Evolutionary conservation across 306 rosid genomes (phyloP).

Genomic region (Hippophae rhamnoides): DNA sequence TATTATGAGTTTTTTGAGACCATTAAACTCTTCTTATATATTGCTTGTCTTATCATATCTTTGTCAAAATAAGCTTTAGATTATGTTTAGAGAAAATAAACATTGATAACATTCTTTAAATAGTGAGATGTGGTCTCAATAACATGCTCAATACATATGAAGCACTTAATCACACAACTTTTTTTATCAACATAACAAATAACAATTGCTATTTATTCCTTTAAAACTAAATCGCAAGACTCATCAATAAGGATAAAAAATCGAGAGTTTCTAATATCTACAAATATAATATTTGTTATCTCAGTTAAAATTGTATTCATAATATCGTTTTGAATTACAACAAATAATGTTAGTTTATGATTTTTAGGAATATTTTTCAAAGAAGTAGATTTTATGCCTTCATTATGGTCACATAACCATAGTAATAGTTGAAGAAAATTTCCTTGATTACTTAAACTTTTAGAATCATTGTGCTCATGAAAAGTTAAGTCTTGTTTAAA

Average conservation of each 20-base stretch:
- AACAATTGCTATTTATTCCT: neutral
- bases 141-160: neutral
- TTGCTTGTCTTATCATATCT: neutral
- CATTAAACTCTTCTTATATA: neutral
- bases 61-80: neutral
- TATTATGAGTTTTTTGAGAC: neutral
- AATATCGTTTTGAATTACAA: neutral
- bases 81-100: neutral
- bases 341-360: neutral
- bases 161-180: neutral
- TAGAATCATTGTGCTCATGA: neutral
- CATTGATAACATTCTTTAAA: no score
- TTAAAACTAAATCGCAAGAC: neutral
- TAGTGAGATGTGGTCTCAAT: neutral
- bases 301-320: neutral
- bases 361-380: neutral
- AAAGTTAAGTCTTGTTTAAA: neutral
- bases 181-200: neutral
- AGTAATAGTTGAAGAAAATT: neutral
- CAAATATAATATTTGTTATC: neutral
- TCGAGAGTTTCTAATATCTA: neutral
- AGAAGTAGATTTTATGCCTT: no score
- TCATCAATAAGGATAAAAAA: neutral
- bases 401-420: neutral
- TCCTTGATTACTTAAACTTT: neutral